phyloP scores from a whole-genome alignment of 345 rosid species.

The Eucalyptus grandis region DNA sequence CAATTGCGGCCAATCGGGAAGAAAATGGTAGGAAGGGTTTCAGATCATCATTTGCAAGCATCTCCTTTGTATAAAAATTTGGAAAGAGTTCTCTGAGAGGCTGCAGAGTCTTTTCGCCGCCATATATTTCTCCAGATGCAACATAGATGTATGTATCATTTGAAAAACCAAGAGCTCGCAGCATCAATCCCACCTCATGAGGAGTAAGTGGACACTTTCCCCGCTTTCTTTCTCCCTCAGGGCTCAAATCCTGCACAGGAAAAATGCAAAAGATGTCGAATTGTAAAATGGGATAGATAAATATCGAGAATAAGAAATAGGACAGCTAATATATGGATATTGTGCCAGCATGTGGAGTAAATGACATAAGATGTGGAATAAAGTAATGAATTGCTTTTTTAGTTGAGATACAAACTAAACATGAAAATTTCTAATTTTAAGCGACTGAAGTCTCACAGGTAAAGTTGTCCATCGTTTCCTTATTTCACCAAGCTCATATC shows the following conservation, averaged over 20 bases:
- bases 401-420: not conserved
- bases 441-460: conserved; percentile 57
- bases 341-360: not conserved
- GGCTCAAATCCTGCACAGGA: conserved; percentile 61
- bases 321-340: not conserved
- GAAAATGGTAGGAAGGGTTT: conserved; percentile 70
- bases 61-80: conserved; percentile 90
- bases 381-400: not conserved
- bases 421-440: not conserved
- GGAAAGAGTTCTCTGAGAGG: conserved; percentile 91
- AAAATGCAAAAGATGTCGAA: not conserved
- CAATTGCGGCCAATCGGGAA: conserved; percentile 89
- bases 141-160: conserved; percentile 82
- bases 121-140: conserved; percentile 98
- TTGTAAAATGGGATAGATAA: not conserved
- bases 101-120: conserved; percentile 79
- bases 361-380: not conserved
- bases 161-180: conserved; percentile 87
- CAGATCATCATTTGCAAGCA: conserved; percentile 72
- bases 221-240: conserved; percentile 78
- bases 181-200: conserved; percentile 92
- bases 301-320: not conserved
- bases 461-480: conserved; percentile 96
- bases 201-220: conserved; percentile 99
- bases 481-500: conserved; percentile 77